phyloP scores from a whole-genome alignment of 176 grass and related monocot genomes.

The Aegilops sharonensis region DNA sequence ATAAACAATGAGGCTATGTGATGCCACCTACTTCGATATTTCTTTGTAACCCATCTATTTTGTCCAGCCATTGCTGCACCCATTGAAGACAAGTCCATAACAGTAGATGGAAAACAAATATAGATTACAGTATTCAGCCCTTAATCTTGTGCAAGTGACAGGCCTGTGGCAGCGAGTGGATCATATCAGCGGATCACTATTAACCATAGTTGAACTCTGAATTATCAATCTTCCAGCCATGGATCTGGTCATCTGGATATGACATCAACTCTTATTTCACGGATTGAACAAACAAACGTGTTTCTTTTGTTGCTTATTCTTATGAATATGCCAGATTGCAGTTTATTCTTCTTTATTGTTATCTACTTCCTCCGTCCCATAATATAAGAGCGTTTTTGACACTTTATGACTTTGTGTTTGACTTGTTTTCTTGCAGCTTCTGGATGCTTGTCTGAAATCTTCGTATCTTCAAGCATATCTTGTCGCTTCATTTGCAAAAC shows the following conservation, averaged over 20 bases:
- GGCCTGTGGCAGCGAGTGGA: neutral
- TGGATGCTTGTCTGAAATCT: slow-evolving; percentile 89
- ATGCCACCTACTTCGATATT: neutral
- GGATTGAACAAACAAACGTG: neutral
- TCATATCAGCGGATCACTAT: neutral
- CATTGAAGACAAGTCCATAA: neutral
- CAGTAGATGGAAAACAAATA: neutral
- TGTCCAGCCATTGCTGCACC: neutral
- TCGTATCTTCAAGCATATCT: slow-evolving; percentile 89
- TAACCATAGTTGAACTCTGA: neutral
- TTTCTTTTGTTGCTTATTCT: neutral
- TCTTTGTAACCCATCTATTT: neutral
- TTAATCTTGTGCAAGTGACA: neutral
- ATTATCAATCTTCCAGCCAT: slow-evolving; percentile 7
- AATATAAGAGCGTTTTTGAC: no score
- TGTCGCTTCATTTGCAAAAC: slow-evolving; percentile 92
- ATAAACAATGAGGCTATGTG: slow-evolving; percentile 5
- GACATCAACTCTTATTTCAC: neutral
- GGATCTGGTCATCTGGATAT: neutral
- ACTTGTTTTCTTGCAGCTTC: slow-evolving; percentile 61
- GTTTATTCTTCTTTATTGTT: neutral
- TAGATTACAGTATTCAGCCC: neutral
- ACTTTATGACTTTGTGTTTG: slow-evolving; percentile 4
- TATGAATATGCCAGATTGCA: neutral
- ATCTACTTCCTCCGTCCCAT: neutral